Percentiles rank a stretch among this genome's conserved stretches.
These are phyloP conservation scores for Vitis labrusca DNA, from an alignment of 164 flowering plant genomes.

Conservation along the genomic window DNA sequence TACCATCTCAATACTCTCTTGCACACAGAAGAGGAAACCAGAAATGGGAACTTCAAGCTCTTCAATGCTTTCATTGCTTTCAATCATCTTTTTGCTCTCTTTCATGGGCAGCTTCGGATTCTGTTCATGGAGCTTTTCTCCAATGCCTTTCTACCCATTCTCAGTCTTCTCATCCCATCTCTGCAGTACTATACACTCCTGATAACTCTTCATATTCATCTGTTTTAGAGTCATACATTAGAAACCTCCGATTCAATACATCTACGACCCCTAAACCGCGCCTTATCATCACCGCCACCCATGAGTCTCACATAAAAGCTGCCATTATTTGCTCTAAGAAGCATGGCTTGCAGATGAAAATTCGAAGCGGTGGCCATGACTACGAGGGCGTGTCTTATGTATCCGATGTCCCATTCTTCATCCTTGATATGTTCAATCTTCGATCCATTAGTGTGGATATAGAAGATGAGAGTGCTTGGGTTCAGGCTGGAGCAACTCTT, in stretches of 20 bases:
- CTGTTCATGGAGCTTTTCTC: slow-evolving; percentile 9
- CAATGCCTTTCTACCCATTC: slow-evolving; percentile 26
- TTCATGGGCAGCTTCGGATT: background rate
- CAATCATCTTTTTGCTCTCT: too few relatives aligned
- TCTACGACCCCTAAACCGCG: slow-evolving; percentile 35
- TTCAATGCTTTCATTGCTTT: too few relatives aligned
- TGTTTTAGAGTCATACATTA: slow-evolving; percentile 23
- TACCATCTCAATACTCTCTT: too few relatives aligned
- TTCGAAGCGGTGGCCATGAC: too few relatives aligned
- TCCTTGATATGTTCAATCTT: too few relatives aligned
- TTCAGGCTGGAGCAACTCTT: slow-evolving; percentile 22
- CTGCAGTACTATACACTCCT: slow-evolving; percentile 19
- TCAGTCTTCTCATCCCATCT: slow-evolving; percentile 6
- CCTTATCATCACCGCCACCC: slow-evolving; percentile 37
- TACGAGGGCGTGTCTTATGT: too few relatives aligned
- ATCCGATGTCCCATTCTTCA: too few relatives aligned
- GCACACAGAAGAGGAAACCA: too few relatives aligned
- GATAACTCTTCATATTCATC: slow-evolving; percentile 22
- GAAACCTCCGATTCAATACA: slow-evolving; percentile 36
- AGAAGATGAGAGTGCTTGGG: slow-evolving; percentile 19
- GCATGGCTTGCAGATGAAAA: slow-evolving; percentile 24
- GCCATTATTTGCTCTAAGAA: slow-evolving; percentile 23
- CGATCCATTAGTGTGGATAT: too few relatives aligned
- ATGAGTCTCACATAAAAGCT: slow-evolving; percentile 38
- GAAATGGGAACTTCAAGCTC: too few relatives aligned